Conservation (phyloP, 2,329 filamentous ascomycete genomes). For the Phialemonium atrogriseum region DNA sequence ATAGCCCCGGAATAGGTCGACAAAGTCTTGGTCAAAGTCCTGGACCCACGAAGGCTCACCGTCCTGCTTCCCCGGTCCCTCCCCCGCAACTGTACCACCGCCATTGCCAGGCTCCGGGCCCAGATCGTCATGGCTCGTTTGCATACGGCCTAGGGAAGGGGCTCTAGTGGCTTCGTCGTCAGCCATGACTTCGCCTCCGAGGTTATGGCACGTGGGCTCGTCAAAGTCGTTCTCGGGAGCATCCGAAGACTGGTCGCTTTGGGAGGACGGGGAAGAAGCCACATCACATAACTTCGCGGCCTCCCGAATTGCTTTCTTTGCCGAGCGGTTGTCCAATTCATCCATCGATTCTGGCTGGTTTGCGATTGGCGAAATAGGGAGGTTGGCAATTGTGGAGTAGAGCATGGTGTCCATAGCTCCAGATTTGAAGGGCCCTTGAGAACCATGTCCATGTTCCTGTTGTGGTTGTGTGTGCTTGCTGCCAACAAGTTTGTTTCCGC, state of each 20-base stretch:
- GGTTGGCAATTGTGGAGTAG: not conserved
- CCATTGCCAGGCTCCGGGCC: not conserved
- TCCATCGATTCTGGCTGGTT: too few relatives aligned
- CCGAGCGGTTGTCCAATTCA: too few relatives aligned
- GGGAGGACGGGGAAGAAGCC: not conserved
- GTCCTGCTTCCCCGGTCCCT: not conserved
- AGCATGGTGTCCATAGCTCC: constrained; percentile 1
- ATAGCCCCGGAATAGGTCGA: constrained; percentile 17
- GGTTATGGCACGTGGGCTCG: not conserved
- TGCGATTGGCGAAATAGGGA: too few relatives aligned
- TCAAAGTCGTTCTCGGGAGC: not conserved
- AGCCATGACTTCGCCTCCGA: too few relatives aligned
- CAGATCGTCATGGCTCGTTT: constrained; percentile 1
- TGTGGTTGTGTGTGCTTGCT: too few relatives aligned
- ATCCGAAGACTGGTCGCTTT: not conserved
- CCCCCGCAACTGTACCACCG: not conserved
- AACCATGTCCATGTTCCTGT: too few relatives aligned
- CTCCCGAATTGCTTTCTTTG: not conserved
- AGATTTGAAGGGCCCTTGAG: not conserved
- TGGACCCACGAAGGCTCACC: constrained; percentile 16
- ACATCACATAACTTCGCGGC: constrained; percentile 1
- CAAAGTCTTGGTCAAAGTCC: constrained; percentile 14
- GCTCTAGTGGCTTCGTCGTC: too few relatives aligned
- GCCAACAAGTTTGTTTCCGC: too few relatives aligned
- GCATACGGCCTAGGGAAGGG: too few relatives aligned